phyloP scores from a whole-genome alignment of 2,329 filamentous ascomycete species.

The Diaporthe amygdali region DNA sequence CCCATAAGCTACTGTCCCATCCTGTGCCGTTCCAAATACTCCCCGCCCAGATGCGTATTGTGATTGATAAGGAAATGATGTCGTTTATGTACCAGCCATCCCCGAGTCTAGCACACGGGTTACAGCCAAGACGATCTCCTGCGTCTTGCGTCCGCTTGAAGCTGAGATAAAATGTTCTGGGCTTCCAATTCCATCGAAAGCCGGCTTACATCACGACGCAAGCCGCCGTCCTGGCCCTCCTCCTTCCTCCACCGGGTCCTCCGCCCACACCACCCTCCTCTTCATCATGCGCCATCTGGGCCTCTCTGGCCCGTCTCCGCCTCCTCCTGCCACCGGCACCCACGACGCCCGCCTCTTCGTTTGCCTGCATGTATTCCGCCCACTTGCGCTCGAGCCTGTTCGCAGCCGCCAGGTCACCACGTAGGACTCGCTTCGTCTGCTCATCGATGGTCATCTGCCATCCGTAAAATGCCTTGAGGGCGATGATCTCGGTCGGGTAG shows the following conservation, averaged over 20 bases:
- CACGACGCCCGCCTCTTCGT: constrained; percentile 77
- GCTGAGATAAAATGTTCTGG: neutral
- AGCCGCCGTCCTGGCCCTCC: constrained; percentile 32
- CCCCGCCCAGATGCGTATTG: neutral
- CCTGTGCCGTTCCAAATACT: neutral
- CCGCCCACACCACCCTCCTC: constrained; percentile 62
- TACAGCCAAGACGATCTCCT: neutral
- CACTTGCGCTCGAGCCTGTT: constrained; percentile 86
- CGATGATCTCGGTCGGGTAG: constrained; percentile 80
- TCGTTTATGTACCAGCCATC: neutral
- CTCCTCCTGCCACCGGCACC: constrained; percentile 72
- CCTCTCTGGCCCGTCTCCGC: constrained; percentile 79
- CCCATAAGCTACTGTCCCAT: neutral
- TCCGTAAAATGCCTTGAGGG: constrained; percentile 91
- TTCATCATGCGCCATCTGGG: constrained; percentile 80
- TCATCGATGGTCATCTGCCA: constrained; percentile 96
- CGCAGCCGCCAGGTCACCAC: constrained; percentile 77
- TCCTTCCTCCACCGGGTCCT: constrained; percentile 67
- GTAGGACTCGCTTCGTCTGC: constrained; percentile 84
- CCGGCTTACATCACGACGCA: constrained; percentile 31
- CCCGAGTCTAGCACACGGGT: neutral
- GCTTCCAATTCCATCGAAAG: neutral
- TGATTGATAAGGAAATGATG: neutral
- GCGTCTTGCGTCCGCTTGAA: neutral
- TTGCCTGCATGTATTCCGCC: constrained; percentile 93